Evolutionary conservation across 495 filamentous ascomycete species (phyloP), one percentile per base, ranked within the genome.

Genomic region (Cairneyella variabilis): DNA sequence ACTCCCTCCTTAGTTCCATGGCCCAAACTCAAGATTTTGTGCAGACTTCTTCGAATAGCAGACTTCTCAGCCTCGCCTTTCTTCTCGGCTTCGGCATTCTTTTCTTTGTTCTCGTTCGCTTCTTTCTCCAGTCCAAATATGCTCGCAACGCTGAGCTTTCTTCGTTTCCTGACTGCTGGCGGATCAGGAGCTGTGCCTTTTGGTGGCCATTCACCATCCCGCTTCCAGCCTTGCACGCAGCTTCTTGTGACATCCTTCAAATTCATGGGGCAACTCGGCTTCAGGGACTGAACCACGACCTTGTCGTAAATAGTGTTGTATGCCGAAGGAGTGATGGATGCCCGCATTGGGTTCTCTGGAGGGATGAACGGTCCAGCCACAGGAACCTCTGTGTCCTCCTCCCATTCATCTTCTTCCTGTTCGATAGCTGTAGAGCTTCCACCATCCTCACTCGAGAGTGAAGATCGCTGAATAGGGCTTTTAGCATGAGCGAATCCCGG

Each of bases 201-300:
- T 17, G 92, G 89, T 1, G 93, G 93, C 93, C 93, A 98, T 64
- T 95, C 86, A 17, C 90, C 93, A 63, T 95, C 91, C 38, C 86
- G 77, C 67, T 95, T 92, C 93, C 93, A 97, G 27, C 93, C 93
- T 36, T 85, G 78, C 2, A 97, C 91, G 60, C 92, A 84, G 25
- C 88, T 79, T n/a, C 82, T 76, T 20, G 85, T 82, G 63, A 97
- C 78, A 61, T 95, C 87, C 28, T 75, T 67, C 5, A 98, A 79
- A 60, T 96, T 96, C 53, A 98, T 84, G 14, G 93, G 93, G 9
- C 95, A 82, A 1, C 82, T 82, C 0, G 93, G 91, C 1, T 88
- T 85, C 53, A 89, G 77, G 16, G 76, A 76, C 59, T 93, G 83
- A 3, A 89, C 60, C 32, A 97, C 78, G 46, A 95, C 83, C 65